These are phyloP conservation scores for Polygonum maritimum DNA, from an alignment of 148 eudicot species.

Conservation along the genomic window DNA sequence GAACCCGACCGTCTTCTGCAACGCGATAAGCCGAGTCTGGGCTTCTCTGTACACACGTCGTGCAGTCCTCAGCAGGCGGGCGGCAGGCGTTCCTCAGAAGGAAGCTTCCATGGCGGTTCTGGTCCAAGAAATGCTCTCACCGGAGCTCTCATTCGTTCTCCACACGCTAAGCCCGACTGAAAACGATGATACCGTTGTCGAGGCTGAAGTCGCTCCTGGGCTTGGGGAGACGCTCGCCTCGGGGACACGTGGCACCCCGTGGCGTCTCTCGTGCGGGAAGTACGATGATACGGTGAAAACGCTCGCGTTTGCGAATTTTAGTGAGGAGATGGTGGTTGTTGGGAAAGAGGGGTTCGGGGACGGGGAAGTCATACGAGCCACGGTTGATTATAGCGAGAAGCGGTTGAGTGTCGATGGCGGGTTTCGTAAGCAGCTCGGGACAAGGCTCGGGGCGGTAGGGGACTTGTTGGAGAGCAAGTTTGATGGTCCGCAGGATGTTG, in stretches of 20 bases:
- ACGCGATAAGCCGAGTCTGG: slow-evolving; percentile 71
- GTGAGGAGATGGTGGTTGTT: slow-evolving; percentile 75
- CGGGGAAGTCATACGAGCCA: slow-evolving; percentile 56
- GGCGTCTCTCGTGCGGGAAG: slow-evolving; percentile 72
- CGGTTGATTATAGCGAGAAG: slow-evolving; percentile 78
- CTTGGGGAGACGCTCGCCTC: slow-evolving; percentile 92
- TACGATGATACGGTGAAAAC: slow-evolving; percentile 56
- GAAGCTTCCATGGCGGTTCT: slow-evolving; percentile 77
- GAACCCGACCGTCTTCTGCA: slow-evolving; percentile 49
- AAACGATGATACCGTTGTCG: slow-evolving; percentile 43
- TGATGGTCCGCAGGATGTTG: slow-evolving; percentile 80
- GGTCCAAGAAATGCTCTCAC: slow-evolving; percentile 88
- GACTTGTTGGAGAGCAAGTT: slow-evolving; percentile 70
- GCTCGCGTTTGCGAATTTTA: slow-evolving; percentile 84
- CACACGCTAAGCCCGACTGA: slow-evolving; percentile 85
- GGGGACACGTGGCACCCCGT: slow-evolving; percentile 88
- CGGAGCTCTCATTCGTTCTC: slow-evolving; percentile 81
- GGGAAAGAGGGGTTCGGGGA: slow-evolving; percentile 49
- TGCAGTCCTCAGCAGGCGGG: slow-evolving; percentile 82
- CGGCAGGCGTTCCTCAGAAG: slow-evolving; percentile 61
- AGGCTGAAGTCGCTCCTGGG: slow-evolving; percentile 88
- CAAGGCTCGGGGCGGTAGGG: slow-evolving; percentile 72
- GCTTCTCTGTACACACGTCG: slow-evolving; percentile 86
- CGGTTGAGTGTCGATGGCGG: slow-evolving; percentile 58
- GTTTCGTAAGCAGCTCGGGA: slow-evolving; percentile 64